A percentile compares a stretch with the other conserved stretches of the same genome.
These are phyloP conservation scores for Hansenula anomala DNA, from an alignment of 1,139 yeast genomes.

Conservation along the genomic window DNA sequence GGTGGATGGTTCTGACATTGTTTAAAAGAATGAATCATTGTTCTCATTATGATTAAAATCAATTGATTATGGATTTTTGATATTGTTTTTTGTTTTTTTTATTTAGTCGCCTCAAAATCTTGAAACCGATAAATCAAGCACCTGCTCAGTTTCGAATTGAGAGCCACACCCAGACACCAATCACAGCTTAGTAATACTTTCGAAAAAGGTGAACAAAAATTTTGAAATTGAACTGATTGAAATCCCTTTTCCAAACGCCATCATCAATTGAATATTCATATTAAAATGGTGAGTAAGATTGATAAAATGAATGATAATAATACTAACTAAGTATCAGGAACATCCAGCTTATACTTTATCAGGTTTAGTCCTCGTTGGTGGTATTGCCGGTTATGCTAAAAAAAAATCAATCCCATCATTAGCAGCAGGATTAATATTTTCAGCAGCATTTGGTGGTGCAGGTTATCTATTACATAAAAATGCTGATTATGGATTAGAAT, in stretches of 20 bases:
- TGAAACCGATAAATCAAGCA: too few species aligned
- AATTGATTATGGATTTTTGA: not conserved
- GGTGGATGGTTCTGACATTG: slow-evolving; percentile 1
- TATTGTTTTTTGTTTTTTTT: not conserved
- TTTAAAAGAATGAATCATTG: not conserved
- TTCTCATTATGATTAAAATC: too few species aligned
- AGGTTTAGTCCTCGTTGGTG: slow-evolving; percentile 72
- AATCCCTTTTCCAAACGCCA: too few species aligned
- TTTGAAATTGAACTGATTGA: too few species aligned
- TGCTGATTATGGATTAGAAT: slow-evolving; percentile 74
- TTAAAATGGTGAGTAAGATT: not conserved
- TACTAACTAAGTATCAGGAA: slow-evolving; percentile 37
- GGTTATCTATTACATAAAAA: slow-evolving; percentile 74
- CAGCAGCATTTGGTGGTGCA: slow-evolving; percentile 67
- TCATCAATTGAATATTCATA: too few species aligned
- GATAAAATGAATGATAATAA: too few species aligned
- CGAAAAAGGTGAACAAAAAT: too few species aligned
- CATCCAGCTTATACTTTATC: slow-evolving; percentile 77
- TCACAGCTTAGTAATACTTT: too few species aligned
- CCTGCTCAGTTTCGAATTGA: too few species aligned
- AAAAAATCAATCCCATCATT: slow-evolving; percentile 78
- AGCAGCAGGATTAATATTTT: slow-evolving; percentile 68
- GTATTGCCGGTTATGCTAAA: slow-evolving; percentile 64
- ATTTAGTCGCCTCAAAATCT: slow-evolving; percentile 1
- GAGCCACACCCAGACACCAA: slow-evolving; percentile 1